phyloP scores from a whole-genome alignment of 768 basidiomycete genomes.

The Chiua virens region DNA sequence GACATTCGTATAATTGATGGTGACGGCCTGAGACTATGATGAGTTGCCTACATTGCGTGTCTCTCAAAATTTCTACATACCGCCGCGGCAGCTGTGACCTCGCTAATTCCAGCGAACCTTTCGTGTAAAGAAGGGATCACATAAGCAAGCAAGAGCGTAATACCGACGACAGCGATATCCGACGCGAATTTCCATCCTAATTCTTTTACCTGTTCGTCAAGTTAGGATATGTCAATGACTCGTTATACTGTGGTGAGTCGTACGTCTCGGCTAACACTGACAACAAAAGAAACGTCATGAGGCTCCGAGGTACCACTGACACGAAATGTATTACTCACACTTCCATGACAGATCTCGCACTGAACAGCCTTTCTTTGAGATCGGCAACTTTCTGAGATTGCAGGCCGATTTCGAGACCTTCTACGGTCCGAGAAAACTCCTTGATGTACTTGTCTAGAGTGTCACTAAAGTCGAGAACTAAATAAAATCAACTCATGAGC shows the following conservation, averaged over 20 bases:
- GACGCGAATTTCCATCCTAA: constrained; percentile 14
- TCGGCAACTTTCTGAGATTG: constrained; percentile 5
- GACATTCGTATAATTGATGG: constrained; percentile 3
- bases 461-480: constrained; percentile 18
- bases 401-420: constrained; percentile 3
- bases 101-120: neutral
- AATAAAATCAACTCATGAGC: neutral
- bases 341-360: constrained; percentile 14
- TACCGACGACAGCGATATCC: constrained; percentile 12
- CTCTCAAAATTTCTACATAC: too few relatives aligned
- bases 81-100: neutral
- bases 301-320: too few relatives aligned
- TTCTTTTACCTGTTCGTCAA: constrained; percentile 12
- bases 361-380: neutral
- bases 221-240: constrained; percentile 3
- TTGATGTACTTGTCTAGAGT: constrained; percentile 13
- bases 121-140: constrained; percentile 8
- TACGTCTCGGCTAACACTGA: constrained; percentile 21
- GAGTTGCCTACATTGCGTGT: neutral
- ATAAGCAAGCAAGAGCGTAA: constrained; percentile 12
- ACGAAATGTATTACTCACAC: constrained; percentile 10
- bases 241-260: neutral
- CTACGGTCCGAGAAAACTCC: constrained; percentile 12
- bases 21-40: neutral
- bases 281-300: neutral